These are phyloP conservation scores for Pholiota conissans DNA, from an alignment of 768 basidiomycete species.

Conservation along the genomic window DNA sequence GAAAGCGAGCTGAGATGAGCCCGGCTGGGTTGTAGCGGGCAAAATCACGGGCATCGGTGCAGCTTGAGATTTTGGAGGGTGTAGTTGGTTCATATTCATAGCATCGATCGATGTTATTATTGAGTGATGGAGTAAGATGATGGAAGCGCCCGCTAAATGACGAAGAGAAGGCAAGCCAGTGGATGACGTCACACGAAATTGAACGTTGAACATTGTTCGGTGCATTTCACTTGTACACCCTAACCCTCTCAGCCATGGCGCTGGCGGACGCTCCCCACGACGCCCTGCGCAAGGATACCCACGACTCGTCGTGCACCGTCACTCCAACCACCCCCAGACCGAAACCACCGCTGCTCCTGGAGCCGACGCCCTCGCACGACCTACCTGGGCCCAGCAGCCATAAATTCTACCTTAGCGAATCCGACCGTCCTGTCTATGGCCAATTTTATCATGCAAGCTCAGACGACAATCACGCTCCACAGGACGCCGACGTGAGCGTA, in stretches of 20 bases:
- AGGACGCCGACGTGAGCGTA: conserved; percentile 5
- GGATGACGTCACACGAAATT: conserved; percentile 10
- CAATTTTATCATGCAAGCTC: not conserved
- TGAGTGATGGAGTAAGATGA: too few species aligned
- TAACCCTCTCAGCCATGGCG: conserved; percentile 23
- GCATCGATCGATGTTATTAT: too few species aligned
- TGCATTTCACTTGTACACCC: not conserved
- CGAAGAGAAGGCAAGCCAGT: too few species aligned
- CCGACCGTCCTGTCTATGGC: conserved; percentile 1
- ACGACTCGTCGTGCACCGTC: conserved; percentile 18
- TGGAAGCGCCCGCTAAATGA: too few species aligned
- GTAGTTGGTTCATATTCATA: too few species aligned
- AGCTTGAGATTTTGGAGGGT: too few species aligned
- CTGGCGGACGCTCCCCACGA: conserved; percentile 23
- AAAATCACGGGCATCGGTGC: too few species aligned
- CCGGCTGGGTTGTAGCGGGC: not conserved
- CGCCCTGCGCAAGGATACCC: conserved; percentile 8
- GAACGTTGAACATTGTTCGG: not conserved
- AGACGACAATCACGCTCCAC: not conserved
- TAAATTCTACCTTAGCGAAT: not conserved
- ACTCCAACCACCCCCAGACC: conserved; percentile 4
- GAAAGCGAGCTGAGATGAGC: conserved; percentile 15
- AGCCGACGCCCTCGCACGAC: conserved; percentile 9
- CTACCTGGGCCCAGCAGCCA: not conserved
- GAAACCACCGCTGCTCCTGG: too few species aligned